Evolutionary conservation across 495 filamentous ascomycete genomes (phyloP), one percentile per base, ranked within the genome.

Genomic region (Daldinia childiae): DNA sequence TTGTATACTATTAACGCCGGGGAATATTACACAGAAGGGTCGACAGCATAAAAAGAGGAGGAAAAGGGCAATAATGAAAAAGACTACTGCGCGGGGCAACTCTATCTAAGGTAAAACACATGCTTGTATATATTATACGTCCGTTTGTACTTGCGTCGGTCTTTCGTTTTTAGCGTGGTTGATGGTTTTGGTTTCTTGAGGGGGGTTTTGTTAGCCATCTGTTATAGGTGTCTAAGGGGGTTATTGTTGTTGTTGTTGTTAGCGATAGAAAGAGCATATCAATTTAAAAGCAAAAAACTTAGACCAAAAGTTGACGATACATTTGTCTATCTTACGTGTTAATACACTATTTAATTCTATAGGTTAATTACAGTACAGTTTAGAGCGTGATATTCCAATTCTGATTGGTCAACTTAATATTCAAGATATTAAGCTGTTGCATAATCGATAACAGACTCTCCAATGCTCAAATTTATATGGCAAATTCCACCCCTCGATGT

Each of bases 51-150:
- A 29, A 58, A 73, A 69, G 66, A 73, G 61, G 57, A 66, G 62
- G 62, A 62, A 66, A 64, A 58, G 12, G 24, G 64, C 54, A 56
- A 66, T 59, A 61, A 60, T 60, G 4, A 43, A 43, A 66, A 66
- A 63, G 30, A 48, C 21, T 50, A 66, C 32, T 64, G 19, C 43
- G 21, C 24, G 66, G 62, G 71, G 71, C 71, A 73, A 73, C 66
- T 73, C 66, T 69, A 69, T 59, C 51, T 73, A 45, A 57, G 30
- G 38, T 57, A 19, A 58, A 58, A 56, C 58, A 69, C 69, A 30
- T 63, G 51, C 52, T 73, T 73, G 71, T 73, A 73, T 73, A 73
- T 65, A 61, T 66, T 69, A 73, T 62, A 58, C 41, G 57, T 66
- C 27, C 61, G 30, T 38, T 62, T 66, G 19, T 48, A 36, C 30